A percentile compares a stretch with the other conserved stretches of the same genome.
These are phyloP conservation scores for Ottelia alismoides DNA, from an alignment of 106 monocot genomes.

Conservation along the genomic window DNA sequence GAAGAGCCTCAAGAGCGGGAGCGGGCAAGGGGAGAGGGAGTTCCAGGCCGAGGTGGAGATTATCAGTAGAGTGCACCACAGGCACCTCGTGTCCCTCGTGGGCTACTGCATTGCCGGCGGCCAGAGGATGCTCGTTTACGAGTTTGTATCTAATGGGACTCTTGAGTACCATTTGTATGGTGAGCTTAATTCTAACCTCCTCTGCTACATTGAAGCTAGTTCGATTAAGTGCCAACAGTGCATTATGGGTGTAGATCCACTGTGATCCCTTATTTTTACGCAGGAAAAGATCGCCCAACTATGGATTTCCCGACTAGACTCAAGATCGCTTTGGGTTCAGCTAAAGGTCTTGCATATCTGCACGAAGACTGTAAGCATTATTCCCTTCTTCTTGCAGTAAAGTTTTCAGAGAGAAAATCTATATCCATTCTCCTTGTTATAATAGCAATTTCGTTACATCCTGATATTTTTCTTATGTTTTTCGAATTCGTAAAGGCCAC, in stretches of 20 bases:
- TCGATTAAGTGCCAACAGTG: too few relatives aligned
- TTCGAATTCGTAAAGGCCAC: slow-evolving; percentile 43
- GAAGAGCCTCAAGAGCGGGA: slow-evolving; percentile 66
- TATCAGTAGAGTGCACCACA: slow-evolving; percentile 80
- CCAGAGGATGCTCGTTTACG: slow-evolving; percentile 65
- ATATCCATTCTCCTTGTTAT: too few relatives aligned
- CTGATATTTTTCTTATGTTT: too few relatives aligned
- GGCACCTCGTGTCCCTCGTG: slow-evolving; percentile 71
- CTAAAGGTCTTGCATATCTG: slow-evolving; percentile 75
- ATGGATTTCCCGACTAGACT: slow-evolving; percentile 70
- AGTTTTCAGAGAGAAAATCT: too few relatives aligned
- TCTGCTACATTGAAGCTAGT: too few relatives aligned
- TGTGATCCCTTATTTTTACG: slow-evolving; percentile 1
- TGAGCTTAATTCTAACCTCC: too few relatives aligned
- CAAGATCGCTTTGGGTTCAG: slow-evolving; percentile 67
- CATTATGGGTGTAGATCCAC: too few relatives aligned
- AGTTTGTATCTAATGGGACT: slow-evolving; percentile 71
- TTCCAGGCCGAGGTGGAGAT: slow-evolving; percentile 93
- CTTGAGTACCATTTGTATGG: slow-evolving; percentile 75
- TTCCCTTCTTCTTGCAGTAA: too few relatives aligned
- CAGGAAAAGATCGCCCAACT: slow-evolving; percentile 38
- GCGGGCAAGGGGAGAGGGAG: slow-evolving; percentile 76
- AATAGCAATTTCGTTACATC: too few relatives aligned
- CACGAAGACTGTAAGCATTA: slow-evolving; percentile 80
- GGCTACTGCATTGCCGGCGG: slow-evolving; percentile 68